A percentile compares a stretch with the other conserved stretches of the same genome.
Conservation (phyloP, 371 early-diverging fungal species). For the Rhizopus delemar region DNA sequence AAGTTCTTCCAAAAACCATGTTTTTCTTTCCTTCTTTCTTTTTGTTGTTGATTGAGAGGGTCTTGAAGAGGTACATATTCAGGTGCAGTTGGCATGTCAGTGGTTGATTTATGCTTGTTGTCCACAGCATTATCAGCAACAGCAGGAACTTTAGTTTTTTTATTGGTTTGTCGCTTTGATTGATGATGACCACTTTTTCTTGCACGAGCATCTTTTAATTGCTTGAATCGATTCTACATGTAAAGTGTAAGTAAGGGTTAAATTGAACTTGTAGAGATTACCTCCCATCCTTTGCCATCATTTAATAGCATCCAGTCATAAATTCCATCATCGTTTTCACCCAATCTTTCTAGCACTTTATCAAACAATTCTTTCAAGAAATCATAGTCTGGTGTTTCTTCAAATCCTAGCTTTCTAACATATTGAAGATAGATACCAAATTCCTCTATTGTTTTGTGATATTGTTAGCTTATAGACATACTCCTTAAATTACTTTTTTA, state of each 20-base stretch:
- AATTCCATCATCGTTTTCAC: constrained; percentile 82
- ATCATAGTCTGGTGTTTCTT: constrained; percentile 96
- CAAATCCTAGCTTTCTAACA: constrained; percentile 90
- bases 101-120: constrained; percentile 3
- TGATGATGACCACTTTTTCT: constrained; percentile 27
- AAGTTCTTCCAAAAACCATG: constrained; percentile 20
- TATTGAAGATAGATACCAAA: constrained; percentile 91
- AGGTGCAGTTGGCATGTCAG: constrained; percentile 20
- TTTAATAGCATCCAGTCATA: constrained; percentile 91
- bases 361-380: constrained; percentile 84
- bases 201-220: constrained; percentile 26
- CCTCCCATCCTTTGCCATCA: constrained; percentile 68
- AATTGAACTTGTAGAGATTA: constrained; percentile 9
- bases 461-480: background rate
- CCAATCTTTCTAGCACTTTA: constrained; percentile 70
- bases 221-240: constrained; percentile 24
- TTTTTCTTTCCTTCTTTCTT: constrained; percentile 8
- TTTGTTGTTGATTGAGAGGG: background rate
- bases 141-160: constrained; percentile 7
- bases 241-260: background rate
- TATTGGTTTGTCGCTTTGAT: constrained; percentile 15
- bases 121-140: constrained; percentile 1
- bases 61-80: constrained; percentile 21
- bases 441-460: constrained; percentile 60
- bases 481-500: background rate